Percentiles rank a stretch among this genome's conserved stretches.
These are phyloP conservation scores for Nicotiana noctiflora DNA, from an alignment of 257 asterid genomes.

Conservation along the genomic window DNA sequence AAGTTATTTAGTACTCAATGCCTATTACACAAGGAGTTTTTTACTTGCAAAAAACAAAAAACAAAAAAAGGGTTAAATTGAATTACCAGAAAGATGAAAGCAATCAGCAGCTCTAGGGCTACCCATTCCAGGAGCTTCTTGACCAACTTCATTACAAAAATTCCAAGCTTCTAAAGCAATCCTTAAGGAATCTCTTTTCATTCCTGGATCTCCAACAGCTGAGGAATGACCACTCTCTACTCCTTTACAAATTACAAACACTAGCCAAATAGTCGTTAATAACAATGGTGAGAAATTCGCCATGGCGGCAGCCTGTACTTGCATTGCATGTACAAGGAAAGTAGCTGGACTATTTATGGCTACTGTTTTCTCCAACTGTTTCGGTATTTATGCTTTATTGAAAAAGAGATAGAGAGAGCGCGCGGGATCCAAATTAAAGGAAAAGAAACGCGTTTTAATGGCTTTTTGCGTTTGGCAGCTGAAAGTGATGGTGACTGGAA, in stretches of 20 bases:
- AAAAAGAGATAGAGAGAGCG: neutral
- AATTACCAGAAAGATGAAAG: conserved; percentile 8
- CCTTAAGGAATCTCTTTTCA: conserved; percentile 7
- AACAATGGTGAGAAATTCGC: neutral
- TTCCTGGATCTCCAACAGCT: conserved; percentile 4
- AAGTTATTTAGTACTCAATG: neutral
- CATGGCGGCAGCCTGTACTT: neutral
- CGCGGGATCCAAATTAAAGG: neutral
- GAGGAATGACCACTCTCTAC: neutral
- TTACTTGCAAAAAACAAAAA: neutral
- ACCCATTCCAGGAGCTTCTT: conserved; percentile 8
- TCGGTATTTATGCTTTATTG: neutral
- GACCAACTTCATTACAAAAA: conserved; percentile 15
- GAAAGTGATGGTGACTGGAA: neutral
- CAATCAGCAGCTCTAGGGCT: conserved; percentile 16
- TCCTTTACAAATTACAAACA: neutral
- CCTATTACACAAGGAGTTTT: neutral
- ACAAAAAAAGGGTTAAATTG: neutral
- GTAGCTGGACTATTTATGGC: no score
- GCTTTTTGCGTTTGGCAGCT: neutral
- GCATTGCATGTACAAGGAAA: no score
- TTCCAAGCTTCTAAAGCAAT: conserved; percentile 16
- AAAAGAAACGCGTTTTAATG: neutral
- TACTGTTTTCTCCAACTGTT: neutral
- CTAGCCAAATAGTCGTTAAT: neutral